Evolutionary conservation across 2,329 filamentous ascomycete species (phyloP), one percentile per base, ranked within the genome.

Genomic region (Sporothrix pseudoabietina): DNA sequence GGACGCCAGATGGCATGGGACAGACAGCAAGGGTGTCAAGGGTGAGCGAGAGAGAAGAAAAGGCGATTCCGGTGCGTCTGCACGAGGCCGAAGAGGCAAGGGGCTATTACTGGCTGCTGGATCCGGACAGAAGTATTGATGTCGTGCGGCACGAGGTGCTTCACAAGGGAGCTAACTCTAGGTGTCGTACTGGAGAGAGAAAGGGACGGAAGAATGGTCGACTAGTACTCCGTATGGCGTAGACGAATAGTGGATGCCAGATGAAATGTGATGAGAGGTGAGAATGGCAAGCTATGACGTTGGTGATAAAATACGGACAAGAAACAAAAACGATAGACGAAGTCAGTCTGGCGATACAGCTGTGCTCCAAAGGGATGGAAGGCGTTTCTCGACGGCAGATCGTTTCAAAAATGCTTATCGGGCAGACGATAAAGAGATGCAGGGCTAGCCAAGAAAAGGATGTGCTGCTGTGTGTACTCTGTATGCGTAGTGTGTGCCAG

Each of bases 401-500:
- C 44, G 65, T 35, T 68, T 69, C 66, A 41, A 69, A 39, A 44
- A 55, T 44, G 49, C 68, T 70, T 70, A 70, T 70, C 68, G 68
- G 52, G 22, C 49, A 32, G 66, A 30, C 52, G 68, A 70, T 70
- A 59, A 61, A 61, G 55, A 69, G 30, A 68, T n/a, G 16, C 52
- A 71, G 69, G 69, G 41, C 69, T 71, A 71, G 69, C 69, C 54
- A 71, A 71, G 69, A 71, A 39, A 44, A 30, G 63, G 22, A 59
- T 54, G 59, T 47, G 54, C 12, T 59, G 49, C 22, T 39, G 47
- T 35, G 32, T 69, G 66, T n/a, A n/a, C n/a, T n/a, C n/a, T n/a
- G n/a, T n/a, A n/a, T n/a, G n/a, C n/a, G n/a, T 35, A 8, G 35
- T 39, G 47, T 35, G 32, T 69, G 66, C 32, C 32, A 35, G 61